Evolutionary conservation across 805 yeast genomes (phyloP).

Genomic region (Jamesozyma jinghongensis): DNA sequence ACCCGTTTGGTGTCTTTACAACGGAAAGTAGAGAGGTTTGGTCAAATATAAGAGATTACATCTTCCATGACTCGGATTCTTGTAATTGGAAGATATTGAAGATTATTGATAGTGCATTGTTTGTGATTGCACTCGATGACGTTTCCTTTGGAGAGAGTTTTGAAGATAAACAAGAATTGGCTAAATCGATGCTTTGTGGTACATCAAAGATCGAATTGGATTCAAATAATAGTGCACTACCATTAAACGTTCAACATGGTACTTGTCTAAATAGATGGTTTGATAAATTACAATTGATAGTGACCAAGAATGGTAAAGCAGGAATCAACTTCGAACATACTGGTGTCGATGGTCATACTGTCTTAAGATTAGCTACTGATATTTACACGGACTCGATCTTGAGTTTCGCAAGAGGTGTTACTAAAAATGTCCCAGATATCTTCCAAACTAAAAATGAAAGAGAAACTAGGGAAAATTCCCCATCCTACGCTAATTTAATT

Average conservation of each 20-base stretch:
- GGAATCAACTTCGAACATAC: conserved; percentile 93
- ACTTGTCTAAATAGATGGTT: conserved; percentile 95
- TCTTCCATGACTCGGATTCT: conserved; percentile 37
- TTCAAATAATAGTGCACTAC: conserved; percentile 10
- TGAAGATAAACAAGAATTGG: conserved; percentile 51
- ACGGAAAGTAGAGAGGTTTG: conserved; percentile 84
- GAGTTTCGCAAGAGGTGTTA: conserved; percentile 76
- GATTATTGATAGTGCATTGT: conserved; percentile 72
- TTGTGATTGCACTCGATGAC: conserved; percentile 77
- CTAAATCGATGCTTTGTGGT: conserved; percentile 85
- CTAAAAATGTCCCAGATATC: conserved; percentile 40
- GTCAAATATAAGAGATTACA: conserved; percentile 61
- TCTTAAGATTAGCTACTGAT: conserved; percentile 76
- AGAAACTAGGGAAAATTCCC: background rate
- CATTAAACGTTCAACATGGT: conserved; percentile 74
- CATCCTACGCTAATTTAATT: conserved; percentile 34
- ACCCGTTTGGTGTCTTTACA: conserved; percentile 81
- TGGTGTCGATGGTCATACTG: conserved; percentile 94
- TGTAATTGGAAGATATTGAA: conserved; percentile 62
- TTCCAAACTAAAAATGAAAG: conserved; percentile 11
- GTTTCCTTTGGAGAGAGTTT: conserved; percentile 33
- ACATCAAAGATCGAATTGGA: conserved; percentile 57
- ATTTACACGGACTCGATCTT: conserved; percentile 85
- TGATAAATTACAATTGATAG: conserved; percentile 80
- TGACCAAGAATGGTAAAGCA: conserved; percentile 82